Evolutionary conservation across 129 eudicot species (phyloP).

Genomic region (Daucus carota): DH1_v3.0 NC_030381.2:8985501-8986000

Average conservation of each 20-base stretch:
- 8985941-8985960: background rate
- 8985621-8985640: background rate
- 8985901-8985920: slow-evolving; percentile 36
- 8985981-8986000: slow-evolving; percentile 49
- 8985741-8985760: slow-evolving; percentile 27
- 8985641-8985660: background rate
- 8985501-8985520: slow-evolving; percentile 46
- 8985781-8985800: background rate
- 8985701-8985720: slow-evolving; percentile 44
- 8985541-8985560: slow-evolving; percentile 44
- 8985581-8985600: slow-evolving; percentile 43
- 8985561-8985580: slow-evolving; percentile 57
- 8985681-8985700: slow-evolving; percentile 34
- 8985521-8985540: slow-evolving; percentile 38
- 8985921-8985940: slow-evolving; percentile 15
- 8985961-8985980: background rate
- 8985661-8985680: slow-evolving; percentile 36
- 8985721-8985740: slow-evolving; percentile 54
- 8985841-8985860: slow-evolving; percentile 23
- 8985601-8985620: background rate
- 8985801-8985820: background rate
- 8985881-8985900: slow-evolving; percentile 28
- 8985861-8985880: slow-evolving; percentile 16
- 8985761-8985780: background rate
- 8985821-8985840: slow-evolving; percentile 67